A percentile compares a stretch with the other conserved stretches of the same genome.
These are phyloP conservation scores for Venturia nashicola DNA, from an alignment of 2,329 filamentous ascomycete species.

Conservation along the genomic window DNA sequence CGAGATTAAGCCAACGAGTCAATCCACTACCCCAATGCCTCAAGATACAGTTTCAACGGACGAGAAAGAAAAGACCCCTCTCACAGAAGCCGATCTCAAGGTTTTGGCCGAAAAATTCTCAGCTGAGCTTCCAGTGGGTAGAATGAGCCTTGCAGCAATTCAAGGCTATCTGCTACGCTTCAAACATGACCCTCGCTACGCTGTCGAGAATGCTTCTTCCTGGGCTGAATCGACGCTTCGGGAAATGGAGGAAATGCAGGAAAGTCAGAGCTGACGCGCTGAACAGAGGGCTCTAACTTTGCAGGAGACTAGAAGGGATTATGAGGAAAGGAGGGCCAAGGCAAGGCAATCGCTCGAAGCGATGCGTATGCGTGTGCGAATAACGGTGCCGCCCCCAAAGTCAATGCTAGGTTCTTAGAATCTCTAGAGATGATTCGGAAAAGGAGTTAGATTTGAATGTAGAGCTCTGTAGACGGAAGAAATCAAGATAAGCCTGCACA, in stretches of 20 bases:
- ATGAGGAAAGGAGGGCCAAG: neutral
- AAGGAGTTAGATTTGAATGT: too few species aligned
- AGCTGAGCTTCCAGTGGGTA: conserved; percentile 17
- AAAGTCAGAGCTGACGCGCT: neutral
- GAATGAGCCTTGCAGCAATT: conserved; percentile 21
- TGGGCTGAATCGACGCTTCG: conserved; percentile 5
- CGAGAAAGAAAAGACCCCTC: neutral
- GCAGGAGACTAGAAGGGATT: neutral
- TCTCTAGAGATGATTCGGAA: neutral
- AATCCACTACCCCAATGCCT: neutral
- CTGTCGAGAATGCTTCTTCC: neutral
- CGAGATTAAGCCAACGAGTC: neutral
- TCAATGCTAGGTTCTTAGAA: neutral
- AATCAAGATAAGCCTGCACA: too few species aligned
- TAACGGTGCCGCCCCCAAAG: neutral
- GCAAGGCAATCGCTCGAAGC: neutral
- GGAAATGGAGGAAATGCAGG: neutral
- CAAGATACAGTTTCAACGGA: neutral
- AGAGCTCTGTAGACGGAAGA: too few species aligned
- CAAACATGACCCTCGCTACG: conserved; percentile 6
- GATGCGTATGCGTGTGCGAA: neutral
- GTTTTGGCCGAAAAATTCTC: conserved; percentile 17
- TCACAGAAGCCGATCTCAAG: conserved; percentile 12
- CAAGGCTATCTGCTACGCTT: conserved; percentile 9
- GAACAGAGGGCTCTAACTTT: neutral